Evolutionary conservation across 139 green algal genomes (phyloP), one percentile per base, ranked within the genome.

Genomic region (Chlorella sp.): DNA sequence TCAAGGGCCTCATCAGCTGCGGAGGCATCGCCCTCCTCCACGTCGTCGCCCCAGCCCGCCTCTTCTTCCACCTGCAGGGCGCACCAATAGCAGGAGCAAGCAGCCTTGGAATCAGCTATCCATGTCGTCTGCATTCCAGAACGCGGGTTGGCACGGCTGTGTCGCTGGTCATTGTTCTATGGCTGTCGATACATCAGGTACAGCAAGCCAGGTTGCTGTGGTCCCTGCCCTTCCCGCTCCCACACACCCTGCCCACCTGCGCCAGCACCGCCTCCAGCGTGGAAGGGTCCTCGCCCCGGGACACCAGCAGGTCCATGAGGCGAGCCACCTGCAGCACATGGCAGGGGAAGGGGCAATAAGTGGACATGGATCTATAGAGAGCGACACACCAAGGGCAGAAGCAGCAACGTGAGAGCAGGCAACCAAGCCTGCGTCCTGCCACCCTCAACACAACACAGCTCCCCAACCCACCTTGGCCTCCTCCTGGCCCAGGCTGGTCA

Each of bases 401-500:
- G 30, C 62, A 69, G 30, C 62, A 69, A 2, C 11, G 16, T 3
- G 28, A 69, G 34, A 14, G 8, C n/a, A n/a, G n/a, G n/a, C n/a
- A n/a, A n/a, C n/a, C n/a, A n/a, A n/a, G n/a, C n/a, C n/a, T n/a
- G n/a, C n/a, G n/a, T n/a, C n/a, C n/a, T n/a, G n/a, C n/a, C n/a
- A n/a, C 38, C 70, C 19, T 34, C 40, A 16, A 43, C 6, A 24
- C n/a, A 73, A 13, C 30, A 7, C 41, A 11, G 11, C 65, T 22
- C 40, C 19, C 2, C 74, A 5, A 38, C 80, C 14, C 81, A 86
- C 81, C 81, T 86, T 86, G 2, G 81, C 81, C 72, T 86, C 81
- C 72, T 86, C 81, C 56, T 86, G 81, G 17, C 81, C 81, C 72
- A 86, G 72, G 81, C 70, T 81, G 70, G 81, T 81, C 54, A 86